Conservation (phyloP, 345 rosid species). For the Salix viminalis region DNA sequence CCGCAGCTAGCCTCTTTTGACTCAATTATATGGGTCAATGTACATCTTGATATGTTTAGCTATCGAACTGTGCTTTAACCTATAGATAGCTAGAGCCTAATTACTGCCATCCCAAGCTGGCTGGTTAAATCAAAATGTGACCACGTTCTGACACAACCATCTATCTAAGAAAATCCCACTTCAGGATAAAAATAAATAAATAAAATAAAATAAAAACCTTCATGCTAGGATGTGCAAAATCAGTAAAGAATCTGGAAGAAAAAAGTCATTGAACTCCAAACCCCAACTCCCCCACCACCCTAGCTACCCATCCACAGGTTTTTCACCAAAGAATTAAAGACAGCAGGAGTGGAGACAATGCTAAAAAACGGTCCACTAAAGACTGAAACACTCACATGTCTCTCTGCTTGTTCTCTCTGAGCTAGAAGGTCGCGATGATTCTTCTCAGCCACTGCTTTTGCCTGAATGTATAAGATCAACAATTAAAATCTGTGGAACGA, state of each 20-base stretch:
- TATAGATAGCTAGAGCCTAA: background rate
- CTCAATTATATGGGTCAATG: background rate
- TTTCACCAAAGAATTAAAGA: background rate
- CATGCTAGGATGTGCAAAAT: background rate
- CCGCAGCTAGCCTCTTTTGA: background rate
- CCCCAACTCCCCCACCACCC: background rate
- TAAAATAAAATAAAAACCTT: background rate
- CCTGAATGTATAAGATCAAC: conserved; percentile 41
- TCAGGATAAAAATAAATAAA: background rate
- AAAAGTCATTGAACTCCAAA: background rate
- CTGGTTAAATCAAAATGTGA: background rate
- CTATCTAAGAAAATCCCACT: background rate
- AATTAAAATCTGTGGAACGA: conserved; percentile 5
- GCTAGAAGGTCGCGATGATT: conserved; percentile 87
- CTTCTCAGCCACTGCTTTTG: conserved; percentile 94
- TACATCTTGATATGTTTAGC: background rate
- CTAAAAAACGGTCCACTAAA: conserved; percentile 5
- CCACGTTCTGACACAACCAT: background rate
- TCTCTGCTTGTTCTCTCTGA: conserved; percentile 90
- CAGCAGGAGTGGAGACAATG: background rate
- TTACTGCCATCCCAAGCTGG: background rate
- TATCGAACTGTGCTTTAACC: background rate
- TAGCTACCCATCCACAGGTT: background rate
- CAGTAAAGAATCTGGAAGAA: background rate
- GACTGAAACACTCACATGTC: conserved; percentile 64